Base-by-base conservation (phyloP, 2,329 filamentous ascomycete genomes). In the Aspergillus transmontanensis region DNA sequence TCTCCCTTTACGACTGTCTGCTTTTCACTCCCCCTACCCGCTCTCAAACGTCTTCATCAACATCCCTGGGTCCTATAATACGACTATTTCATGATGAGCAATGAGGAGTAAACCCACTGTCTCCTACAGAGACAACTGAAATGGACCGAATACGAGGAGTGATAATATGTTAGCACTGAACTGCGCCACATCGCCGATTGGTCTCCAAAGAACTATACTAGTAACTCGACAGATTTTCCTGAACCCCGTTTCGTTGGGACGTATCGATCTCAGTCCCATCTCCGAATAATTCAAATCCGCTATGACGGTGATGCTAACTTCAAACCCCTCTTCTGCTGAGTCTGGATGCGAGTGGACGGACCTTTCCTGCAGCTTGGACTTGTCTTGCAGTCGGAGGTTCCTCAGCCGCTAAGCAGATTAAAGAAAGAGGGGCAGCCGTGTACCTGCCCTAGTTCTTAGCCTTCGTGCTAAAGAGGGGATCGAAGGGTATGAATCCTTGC, bases 141-240 rank as follows among this genome's bases (percentile, higher is more conserved):
- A 36, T 9, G 3, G 5, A 55, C 50, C 21, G 32, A 55, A 39
- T 55, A 55, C 51, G 21, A 55, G 32, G n/a, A 26, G 14, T 26
- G 32, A 55, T n/a, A 39, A 30, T 21, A 34, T 36, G 19, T 36
- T 23, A 11, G 51, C 51, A 36, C n/a, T 4, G 51, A 55, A 55
- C 51, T 26, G 51, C 51, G 51, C 51, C 51, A 39, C 51, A 55
- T 55, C n/a, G 51, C 51, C 51, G 32, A 55, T 55, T 55, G 51
- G 51, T 39, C 14, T 12, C 51, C 36, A 34, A 39, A 39, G n/a
- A 36, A 55, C 51, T n/a, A 19, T 30, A 32, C 48, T 51, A 51
- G 28, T n/a, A 12, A 55, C 14, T 55, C 19, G 34, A 41, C 30
- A 23, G 14, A 23, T 19, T 55, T 55, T 39, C n/a, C 5, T 19